Conservation (phyloP, 2,329 filamentous ascomycete species). For the Pseudonectria foliicola region DNA sequence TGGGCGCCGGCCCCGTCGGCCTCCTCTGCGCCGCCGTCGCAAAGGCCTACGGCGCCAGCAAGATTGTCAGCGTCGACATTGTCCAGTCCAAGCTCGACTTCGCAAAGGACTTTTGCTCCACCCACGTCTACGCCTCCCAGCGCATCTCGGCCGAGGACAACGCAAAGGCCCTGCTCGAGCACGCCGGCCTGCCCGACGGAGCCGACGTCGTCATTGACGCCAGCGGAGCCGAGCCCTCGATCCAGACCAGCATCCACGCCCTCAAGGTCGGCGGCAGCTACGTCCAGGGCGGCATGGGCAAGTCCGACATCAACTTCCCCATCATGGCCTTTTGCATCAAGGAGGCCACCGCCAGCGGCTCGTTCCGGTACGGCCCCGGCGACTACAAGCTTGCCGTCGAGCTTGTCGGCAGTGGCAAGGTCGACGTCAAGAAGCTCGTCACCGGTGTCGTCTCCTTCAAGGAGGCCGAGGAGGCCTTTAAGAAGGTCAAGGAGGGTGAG, state of each 20-base stretch:
- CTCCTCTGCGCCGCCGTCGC: conserved; percentile 83
- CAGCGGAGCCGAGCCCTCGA: conserved; percentile 69
- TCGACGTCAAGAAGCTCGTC: conserved; percentile 78
- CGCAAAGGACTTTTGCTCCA: conserved; percentile 64
- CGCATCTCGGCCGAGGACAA: conserved; percentile 63
- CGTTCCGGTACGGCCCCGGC: conserved; percentile 81
- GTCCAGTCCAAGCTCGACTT: conserved; percentile 73
- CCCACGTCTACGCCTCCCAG: conserved; percentile 60
- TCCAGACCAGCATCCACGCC: conserved; percentile 66
- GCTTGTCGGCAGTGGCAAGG: conserved; percentile 63
- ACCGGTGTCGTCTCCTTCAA: conserved; percentile 70
- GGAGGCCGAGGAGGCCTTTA: conserved; percentile 79
- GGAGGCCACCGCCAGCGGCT: conserved; percentile 79
- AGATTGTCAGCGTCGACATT: conserved; percentile 83
- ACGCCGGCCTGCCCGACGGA: conserved; percentile 57
- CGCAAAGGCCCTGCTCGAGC: conserved; percentile 57
- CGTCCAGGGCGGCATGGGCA: conserved; percentile 87
- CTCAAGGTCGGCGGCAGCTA: conserved; percentile 67
- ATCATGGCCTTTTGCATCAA: conserved; percentile 87
- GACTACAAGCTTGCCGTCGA: conserved; percentile 82
- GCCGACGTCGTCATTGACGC: conserved; percentile 78
- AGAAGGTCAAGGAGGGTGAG: conserved; percentile 77
- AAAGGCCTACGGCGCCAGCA: conserved; percentile 74
- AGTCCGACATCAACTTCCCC: conserved; percentile 79
- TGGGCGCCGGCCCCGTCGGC: conserved; percentile 82